Evolutionary conservation across 495 filamentous ascomycete genomes (phyloP), one percentile per base, ranked within the genome.

Genomic region (Rusavskia elegans): DNA sequence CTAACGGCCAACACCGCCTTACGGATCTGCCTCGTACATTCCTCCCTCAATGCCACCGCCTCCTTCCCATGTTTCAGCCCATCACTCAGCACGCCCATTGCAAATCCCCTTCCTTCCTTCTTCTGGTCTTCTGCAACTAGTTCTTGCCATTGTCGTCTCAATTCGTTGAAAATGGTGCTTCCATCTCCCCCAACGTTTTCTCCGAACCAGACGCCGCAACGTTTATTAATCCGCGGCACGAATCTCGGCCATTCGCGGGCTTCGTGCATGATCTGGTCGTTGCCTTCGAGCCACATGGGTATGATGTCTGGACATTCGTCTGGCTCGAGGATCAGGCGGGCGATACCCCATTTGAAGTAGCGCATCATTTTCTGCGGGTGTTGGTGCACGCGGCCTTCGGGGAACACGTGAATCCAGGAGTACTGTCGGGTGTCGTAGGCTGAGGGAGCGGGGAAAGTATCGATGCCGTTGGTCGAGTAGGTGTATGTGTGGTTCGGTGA

Each of bases 261-360:
- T 63, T 96, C 88, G 57, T 83, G 78, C 89, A 95, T 95, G 56
- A 90, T 67, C 35, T 82, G 61, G 51, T 96, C 82, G 21, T 85
- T 80, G 23, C 92, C 92, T 55, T 93, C 84, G 50, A 96, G 79
- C 74, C 89, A 98, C 65, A 98, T 87, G 8, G 92, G 89, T n/a
- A 98, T 71, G 0, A 98, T 70, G 50, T 87, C 83, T 1, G 92
- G 92, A 41, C 79, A 77, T 29, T 84, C 83, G 25, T 87, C 84
- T 45, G 82, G 70, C 64, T 98, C 92, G 10, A 98, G 74, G 49
- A 98, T 90, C 37, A 95, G 69, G 1, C 92, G 78, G 5, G 89
- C 83, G 7, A 96, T 70, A 6, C 92, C 92, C 92, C 92, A 98
- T 65, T 92, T 94, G 77, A 95, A 95, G 69, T 98, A 98, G 11